Percentiles rank a stretch among this genome's conserved stretches.
Evolutionary conservation across 306 rosid species (phyloP).

Genomic region (Prunus kanzakura): DNA sequence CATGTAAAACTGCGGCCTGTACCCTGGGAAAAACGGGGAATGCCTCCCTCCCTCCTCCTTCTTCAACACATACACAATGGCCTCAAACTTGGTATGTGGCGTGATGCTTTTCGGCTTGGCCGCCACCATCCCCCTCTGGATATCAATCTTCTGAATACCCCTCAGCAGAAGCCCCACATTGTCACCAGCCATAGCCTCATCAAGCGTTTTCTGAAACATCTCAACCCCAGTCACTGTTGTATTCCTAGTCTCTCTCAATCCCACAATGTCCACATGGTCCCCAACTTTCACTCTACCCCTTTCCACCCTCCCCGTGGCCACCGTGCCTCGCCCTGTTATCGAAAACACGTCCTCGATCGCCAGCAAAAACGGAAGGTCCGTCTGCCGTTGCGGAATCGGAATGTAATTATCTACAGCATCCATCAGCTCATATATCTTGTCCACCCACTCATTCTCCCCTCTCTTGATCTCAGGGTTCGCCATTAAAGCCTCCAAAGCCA

Average conservation of each 20-base stretch:
- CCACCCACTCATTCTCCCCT: slow-evolving; percentile 36
- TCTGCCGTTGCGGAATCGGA: slow-evolving; percentile 30
- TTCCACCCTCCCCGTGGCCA: slow-evolving; percentile 34
- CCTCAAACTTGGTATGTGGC: slow-evolving; percentile 27
- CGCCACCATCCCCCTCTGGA: slow-evolving; percentile 34
- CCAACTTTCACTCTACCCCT: slow-evolving; percentile 30
- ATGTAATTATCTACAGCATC: slow-evolving; percentile 33
- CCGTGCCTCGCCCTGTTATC: slow-evolving; percentile 32
- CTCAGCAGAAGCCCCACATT: slow-evolving; percentile 35
- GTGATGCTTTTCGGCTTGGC: slow-evolving; percentile 26
- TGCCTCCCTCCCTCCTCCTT: slow-evolving; percentile 37
- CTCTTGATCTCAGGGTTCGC: slow-evolving; percentile 28
- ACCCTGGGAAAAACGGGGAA: slow-evolving; percentile 29
- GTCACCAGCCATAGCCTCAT: slow-evolving; percentile 36
- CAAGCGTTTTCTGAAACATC: slow-evolving; percentile 34
- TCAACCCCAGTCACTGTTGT: slow-evolving; percentile 36
- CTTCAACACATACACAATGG: slow-evolving; percentile 32
- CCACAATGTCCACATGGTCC: slow-evolving; percentile 30
- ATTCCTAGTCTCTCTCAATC: slow-evolving; percentile 26
- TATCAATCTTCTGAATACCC: slow-evolving; percentile 34
- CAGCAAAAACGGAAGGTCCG: slow-evolving; percentile 28
- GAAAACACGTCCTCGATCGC: slow-evolving; percentile 35
- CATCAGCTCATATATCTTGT: slow-evolving; percentile 26
- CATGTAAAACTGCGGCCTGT: slow-evolving; percentile 37
- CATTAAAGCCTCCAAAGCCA: slow-evolving; percentile 35